Evolutionary conservation across 768 basidiomycete species (phyloP).

Genomic region (Gymnopilus dilepis): DNA sequence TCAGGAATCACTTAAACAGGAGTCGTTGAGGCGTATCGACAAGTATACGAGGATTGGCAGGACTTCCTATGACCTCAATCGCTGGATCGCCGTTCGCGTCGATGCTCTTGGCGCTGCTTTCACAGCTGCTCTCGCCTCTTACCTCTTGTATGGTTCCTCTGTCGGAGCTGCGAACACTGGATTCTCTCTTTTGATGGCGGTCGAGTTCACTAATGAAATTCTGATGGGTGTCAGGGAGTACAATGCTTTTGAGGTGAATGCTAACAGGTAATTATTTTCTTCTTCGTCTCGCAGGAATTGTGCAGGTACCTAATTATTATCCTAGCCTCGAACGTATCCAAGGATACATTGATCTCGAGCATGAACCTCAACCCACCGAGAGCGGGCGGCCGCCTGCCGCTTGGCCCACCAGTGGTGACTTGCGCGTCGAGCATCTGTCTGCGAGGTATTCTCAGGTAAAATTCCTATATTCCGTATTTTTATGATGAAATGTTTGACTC

Average conservation of each 20-base stretch:
- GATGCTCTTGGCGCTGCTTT: slow-evolving; percentile 63
- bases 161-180: slow-evolving; percentile 49
- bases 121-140: slow-evolving; percentile 54
- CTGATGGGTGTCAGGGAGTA: slow-evolving; percentile 49
- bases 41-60: slow-evolving; percentile 49
- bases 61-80: slow-evolving; percentile 53
- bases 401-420: slow-evolving; percentile 60
- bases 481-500: not conserved
- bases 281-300: too few relatives aligned
- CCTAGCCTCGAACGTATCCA: slow-evolving; percentile 70
- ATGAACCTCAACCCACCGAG: slow-evolving; percentile 48
- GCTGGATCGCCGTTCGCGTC: slow-evolving; percentile 53
- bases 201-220: slow-evolving; percentile 60
- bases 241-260: slow-evolving; percentile 48
- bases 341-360: slow-evolving; percentile 61
- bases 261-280: slow-evolving; percentile 26
- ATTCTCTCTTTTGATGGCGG: slow-evolving; percentile 61
- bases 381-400: slow-evolving; percentile 55
- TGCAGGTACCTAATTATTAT: not conserved
- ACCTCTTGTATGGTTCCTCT: slow-evolving; percentile 51
- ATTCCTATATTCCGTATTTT: too few relatives aligned
- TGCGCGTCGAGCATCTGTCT: slow-evolving; percentile 53
- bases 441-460: slow-evolving; percentile 49
- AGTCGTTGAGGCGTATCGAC: slow-evolving; percentile 55
- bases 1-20: slow-evolving; percentile 48